These are phyloP conservation scores for Gastrolobium bilobum DNA, from an alignment of 306 rosid genomes.

Conservation along the genomic window DNA sequence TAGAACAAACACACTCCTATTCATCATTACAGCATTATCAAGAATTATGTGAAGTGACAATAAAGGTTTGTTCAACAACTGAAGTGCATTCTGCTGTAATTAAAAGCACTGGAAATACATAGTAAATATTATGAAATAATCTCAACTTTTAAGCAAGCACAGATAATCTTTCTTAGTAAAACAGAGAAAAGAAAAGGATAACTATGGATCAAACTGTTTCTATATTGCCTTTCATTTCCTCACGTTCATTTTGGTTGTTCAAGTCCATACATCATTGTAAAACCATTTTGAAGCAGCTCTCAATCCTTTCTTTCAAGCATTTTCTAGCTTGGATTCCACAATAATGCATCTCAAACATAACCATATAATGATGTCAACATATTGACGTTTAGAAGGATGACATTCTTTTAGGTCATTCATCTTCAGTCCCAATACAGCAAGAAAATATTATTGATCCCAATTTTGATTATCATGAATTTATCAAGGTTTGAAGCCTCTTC, in stretches of 20 bases:
- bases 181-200: conserved; percentile 23
- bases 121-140: neutral
- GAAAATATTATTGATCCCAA: neutral
- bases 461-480: conserved; percentile 14
- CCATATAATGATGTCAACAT: neutral
- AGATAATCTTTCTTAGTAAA: conserved; percentile 1
- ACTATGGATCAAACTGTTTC: neutral
- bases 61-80: neutral
- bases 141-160: conserved; percentile 30
- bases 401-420: conserved; percentile 28
- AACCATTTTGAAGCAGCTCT: conserved; percentile 30
- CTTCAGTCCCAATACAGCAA: conserved; percentile 3
- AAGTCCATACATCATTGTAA: conserved; percentile 7
- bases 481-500: conserved; percentile 16
- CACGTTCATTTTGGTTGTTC: conserved; percentile 9
- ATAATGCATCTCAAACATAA: conserved; percentile 15
- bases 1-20: conserved; percentile 3
- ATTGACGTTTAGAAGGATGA: conserved; percentile 28
- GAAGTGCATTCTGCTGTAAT: conserved; percentile 8
- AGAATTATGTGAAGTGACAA: conserved; percentile 8
- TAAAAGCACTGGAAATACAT: conserved; percentile 23
- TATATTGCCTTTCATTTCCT: conserved; percentile 15
- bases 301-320: conserved; percentile 23
- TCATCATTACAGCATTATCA: conserved; percentile 31
- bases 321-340: conserved; percentile 29